Percentiles rank a stretch among this genome's conserved stretches.
These are phyloP conservation scores for Phytophthora pistaciae DNA, from an alignment of 352 stramenopile species.

Conservation along the genomic window DNA sequence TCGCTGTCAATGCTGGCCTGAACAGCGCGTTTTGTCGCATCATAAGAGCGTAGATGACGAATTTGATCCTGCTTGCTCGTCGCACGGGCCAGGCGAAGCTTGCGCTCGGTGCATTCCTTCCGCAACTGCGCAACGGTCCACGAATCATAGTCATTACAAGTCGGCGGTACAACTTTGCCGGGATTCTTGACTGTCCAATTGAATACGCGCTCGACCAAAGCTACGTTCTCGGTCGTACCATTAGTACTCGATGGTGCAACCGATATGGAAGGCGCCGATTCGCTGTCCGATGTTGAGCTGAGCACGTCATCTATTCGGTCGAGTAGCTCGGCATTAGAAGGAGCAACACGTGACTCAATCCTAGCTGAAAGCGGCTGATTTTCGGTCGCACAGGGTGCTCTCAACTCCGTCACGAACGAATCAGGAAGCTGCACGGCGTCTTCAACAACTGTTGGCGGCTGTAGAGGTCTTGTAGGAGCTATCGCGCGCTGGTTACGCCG, in stretches of 20 bases:
- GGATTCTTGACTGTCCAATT: conserved; percentile 2
- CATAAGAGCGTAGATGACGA: background rate
- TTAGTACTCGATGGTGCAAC: conserved; percentile 2
- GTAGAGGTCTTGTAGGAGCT: conserved; percentile 1
- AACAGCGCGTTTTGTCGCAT: background rate
- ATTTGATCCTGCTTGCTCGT: background rate
- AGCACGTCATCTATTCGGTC: conserved; percentile 2
- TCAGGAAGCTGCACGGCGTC: background rate
- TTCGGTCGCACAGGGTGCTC: background rate
- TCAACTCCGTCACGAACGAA: background rate
- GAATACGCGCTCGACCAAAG: background rate
- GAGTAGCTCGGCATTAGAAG: background rate
- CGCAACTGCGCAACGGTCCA: background rate
- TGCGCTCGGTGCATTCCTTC: background rate
- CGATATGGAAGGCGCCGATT: conserved; percentile 1
- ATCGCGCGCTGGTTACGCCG: background rate
- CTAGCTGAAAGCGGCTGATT: background rate
- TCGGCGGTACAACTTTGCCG: background rate
- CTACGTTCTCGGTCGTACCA: background rate
- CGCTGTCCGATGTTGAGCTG: conserved; percentile 2
- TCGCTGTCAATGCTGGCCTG: background rate
- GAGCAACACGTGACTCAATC: background rate
- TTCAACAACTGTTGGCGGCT: conserved; percentile 2
- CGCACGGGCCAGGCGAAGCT: background rate
- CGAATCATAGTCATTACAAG: background rate